These are phyloP conservation scores for Chrysanthemum seticuspe DNA, from an alignment of 129 eudicot genomes.

Conservation along the genomic window DNA sequence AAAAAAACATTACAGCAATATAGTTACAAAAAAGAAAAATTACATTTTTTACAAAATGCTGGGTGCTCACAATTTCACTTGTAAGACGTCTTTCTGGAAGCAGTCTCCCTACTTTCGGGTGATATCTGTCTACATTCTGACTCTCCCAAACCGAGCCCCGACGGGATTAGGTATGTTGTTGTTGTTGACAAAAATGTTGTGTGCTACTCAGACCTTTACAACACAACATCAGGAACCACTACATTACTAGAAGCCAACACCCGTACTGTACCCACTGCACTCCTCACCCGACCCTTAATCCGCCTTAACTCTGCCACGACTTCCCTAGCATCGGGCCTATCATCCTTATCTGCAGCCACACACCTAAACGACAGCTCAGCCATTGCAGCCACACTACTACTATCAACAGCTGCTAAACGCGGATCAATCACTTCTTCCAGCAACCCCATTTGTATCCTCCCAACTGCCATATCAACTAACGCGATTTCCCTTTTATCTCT, in stretches of 20 bases:
- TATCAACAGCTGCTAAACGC: constrained; percentile 54
- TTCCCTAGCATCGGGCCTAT: constrained; percentile 82
- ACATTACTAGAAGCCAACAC: constrained; percentile 38
- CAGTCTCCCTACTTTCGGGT: too few relatives aligned
- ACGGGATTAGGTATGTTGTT: too few relatives aligned
- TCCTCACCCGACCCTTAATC: constrained; percentile 59
- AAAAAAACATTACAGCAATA: not conserved
- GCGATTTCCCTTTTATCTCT: constrained; percentile 86
- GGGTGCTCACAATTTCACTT: not conserved
- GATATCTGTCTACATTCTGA: too few relatives aligned
- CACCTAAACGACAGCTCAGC: constrained; percentile 94
- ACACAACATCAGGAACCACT: constrained; percentile 55
- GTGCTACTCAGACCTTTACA: not conserved
- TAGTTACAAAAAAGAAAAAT: not conserved
- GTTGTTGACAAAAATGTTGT: not conserved
- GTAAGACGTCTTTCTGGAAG: too few relatives aligned
- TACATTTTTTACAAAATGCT: constrained; percentile 18
- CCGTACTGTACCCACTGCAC: constrained; percentile 34
- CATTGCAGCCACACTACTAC: constrained; percentile 60
- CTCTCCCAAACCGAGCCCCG: too few relatives aligned
- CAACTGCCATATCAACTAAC: constrained; percentile 83
- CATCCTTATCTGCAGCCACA: constrained; percentile 93
- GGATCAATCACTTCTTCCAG: constrained; percentile 74
- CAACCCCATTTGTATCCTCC: constrained; percentile 79
- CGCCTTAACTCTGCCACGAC: constrained; percentile 80